Conservation (phyloP, 805 yeast genomes). For the Priceomyces carsonii region DNA sequence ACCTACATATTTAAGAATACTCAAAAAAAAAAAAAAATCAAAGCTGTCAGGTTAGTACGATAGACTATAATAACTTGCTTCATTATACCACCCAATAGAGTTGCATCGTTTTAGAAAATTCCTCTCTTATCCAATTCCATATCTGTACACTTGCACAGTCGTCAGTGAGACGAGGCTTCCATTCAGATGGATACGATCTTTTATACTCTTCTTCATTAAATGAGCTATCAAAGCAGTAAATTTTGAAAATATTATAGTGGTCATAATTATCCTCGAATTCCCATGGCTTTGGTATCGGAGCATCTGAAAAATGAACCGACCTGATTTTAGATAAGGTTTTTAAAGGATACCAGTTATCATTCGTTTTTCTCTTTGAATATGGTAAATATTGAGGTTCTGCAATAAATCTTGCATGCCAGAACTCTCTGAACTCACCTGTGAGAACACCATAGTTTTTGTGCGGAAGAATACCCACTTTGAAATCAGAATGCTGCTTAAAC, state of each 20-base stretch:
- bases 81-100: conserved; percentile 3
- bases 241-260: conserved; percentile 25
- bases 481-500: conserved; percentile 11
- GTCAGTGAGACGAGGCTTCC: conserved; percentile 25
- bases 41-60: no score
- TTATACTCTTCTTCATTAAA: conserved; percentile 15
- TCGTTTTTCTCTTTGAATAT: conserved; percentile 14
- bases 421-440: conserved; percentile 47
- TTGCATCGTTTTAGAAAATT: conserved; percentile 11
- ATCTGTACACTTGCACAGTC: conserved; percentile 27
- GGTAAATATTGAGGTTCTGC: conserved; percentile 47
- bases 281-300: conserved; percentile 73
- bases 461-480: conserved; percentile 42
- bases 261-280: conserved; percentile 19
- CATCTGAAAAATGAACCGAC: conserved; percentile 64
- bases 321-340: conserved; percentile 31
- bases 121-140: conserved; percentile 31
- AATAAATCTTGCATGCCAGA: conserved; percentile 39
- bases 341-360: conserved; percentile 34
- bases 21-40: no score
- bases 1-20: no score
- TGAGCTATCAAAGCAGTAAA: conserved; percentile 21
- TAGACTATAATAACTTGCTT: background rate
- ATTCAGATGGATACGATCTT: conserved; percentile 16
- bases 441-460: conserved; percentile 52